Evolutionary conservation across 1,284 basidiomycete genomes (phyloP).

Genomic region (Tilletiopsis washingtonensis): DNA sequence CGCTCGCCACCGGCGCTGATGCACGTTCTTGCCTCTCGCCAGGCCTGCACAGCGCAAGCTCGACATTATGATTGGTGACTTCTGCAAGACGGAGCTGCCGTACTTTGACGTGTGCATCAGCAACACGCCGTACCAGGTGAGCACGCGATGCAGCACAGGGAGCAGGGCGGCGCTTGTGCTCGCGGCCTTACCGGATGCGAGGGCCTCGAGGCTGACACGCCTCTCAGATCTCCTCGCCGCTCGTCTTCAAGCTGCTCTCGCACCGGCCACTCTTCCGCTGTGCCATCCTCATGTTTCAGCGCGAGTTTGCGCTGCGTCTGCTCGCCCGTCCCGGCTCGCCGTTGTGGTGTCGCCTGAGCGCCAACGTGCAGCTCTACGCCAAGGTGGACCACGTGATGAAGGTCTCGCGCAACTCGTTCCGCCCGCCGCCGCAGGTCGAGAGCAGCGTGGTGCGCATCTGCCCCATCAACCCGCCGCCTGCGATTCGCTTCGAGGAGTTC

Average conservation of each 20-base stretch:
- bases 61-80: slow-evolving; percentile 90
- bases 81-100: slow-evolving; percentile 90
- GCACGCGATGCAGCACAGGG: slow-evolving; percentile 16
- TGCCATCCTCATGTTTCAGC: slow-evolving; percentile 98
- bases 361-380: slow-evolving; percentile 91
- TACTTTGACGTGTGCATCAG: slow-evolving; percentile 99
- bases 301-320: slow-evolving; percentile 89
- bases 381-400: slow-evolving; percentile 96
- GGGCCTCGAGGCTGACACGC: too few species aligned
- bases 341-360: slow-evolving; percentile 87
- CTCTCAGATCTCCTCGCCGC: slow-evolving; percentile 80
- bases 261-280: slow-evolving; percentile 88
- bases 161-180: too few species aligned
- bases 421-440: slow-evolving; percentile 92
- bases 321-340: slow-evolving; percentile 75
- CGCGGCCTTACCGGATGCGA: too few species aligned
- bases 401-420: slow-evolving; percentile 90
- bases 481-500: slow-evolving; percentile 92
- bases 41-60: slow-evolving; percentile 92
- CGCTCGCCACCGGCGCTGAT: too few species aligned
- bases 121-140: slow-evolving; percentile 89
- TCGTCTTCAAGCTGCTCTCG: slow-evolving; percentile 92
- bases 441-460: slow-evolving; percentile 82
- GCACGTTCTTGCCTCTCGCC: too few species aligned
- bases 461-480: slow-evolving; percentile 88